Percentiles rank a stretch among this genome's conserved stretches.
Conservation (phyloP, 148 eudicot genomes). For the Rhododendron kiyosumense region DNA sequence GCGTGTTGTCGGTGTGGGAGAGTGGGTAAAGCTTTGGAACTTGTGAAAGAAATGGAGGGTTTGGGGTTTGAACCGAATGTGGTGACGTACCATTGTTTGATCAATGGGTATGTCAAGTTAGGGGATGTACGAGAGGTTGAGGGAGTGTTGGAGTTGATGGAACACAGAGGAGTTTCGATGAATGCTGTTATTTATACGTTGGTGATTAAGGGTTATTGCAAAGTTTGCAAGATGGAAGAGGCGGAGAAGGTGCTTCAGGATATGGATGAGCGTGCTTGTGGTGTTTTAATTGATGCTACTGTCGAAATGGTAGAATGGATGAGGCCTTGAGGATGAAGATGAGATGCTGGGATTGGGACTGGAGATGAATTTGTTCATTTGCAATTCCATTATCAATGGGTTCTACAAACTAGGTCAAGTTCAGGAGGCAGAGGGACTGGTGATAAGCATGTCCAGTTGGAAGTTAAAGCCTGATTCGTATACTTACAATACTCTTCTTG, state of each 20-base stretch:
- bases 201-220: slow-evolving; percentile 73
- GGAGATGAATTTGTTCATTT: slow-evolving; percentile 52
- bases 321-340: slow-evolving; percentile 53
- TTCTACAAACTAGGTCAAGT: slow-evolving; percentile 68
- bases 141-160: slow-evolving; percentile 54
- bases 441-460: slow-evolving; percentile 42
- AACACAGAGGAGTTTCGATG: slow-evolving; percentile 28
- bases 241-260: slow-evolving; percentile 52
- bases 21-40: slow-evolving; percentile 24
- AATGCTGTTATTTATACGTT: slow-evolving; percentile 55
- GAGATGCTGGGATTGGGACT: slow-evolving; percentile 59
- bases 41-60: slow-evolving; percentile 28
- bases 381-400: slow-evolving; percentile 76
- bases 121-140: slow-evolving; percentile 36
- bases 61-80: slow-evolving; percentile 33
- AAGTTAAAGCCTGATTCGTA: slow-evolving; percentile 71
- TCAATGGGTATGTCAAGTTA: slow-evolving; percentile 34
- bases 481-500: slow-evolving; percentile 66
- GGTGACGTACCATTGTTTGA: slow-evolving; percentile 42
- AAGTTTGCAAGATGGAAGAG: slow-evolving; percentile 39
- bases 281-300: slow-evolving; percentile 63
- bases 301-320: slow-evolving; percentile 56
- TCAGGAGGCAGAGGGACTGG: slow-evolving; percentile 38
- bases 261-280: slow-evolving; percentile 55
- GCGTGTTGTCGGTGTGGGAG: slow-evolving; percentile 56